Base-by-base conservation (phyloP, 2,329 filamentous ascomycete species). In the Phialophora chinensis region DNA sequence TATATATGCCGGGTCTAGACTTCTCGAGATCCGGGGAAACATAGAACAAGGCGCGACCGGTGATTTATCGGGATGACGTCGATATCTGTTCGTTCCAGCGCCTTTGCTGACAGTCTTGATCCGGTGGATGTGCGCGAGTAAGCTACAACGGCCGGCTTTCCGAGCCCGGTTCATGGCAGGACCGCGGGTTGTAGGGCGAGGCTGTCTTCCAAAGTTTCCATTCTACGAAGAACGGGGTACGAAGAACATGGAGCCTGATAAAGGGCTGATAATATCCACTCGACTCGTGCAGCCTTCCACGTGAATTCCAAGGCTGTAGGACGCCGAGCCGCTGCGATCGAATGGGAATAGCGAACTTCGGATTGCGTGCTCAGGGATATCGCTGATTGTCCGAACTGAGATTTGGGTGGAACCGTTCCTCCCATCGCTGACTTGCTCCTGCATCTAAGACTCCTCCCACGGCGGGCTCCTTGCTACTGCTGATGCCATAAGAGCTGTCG, bases 401-500 rank as follows among this genome's bases (percentile, higher is more conserved):
- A 17, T 17, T 55, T 49, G 35, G 35, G 57, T 55, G 60, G 60
- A 56, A 56, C 60, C 33, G 5, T 44, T 35, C 31, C 12, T 59
- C 29, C 25, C 61, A 60, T 44, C 57, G 25, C 59, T 61, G 29
- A 61, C 47, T 42, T 61, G 59, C 59, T 61, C 47, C 59, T 50
- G 59, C n/a, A 17, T 31, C 27, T 31, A 23, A 38, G 27, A 56
- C 53, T 33, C 27, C 14, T 56, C 27, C n/a, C 53, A 35, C 14
- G 29, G 4, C 29, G 23, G 27, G 53, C 53, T 14, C 31, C 8
- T 35, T 56, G 53, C 61, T 23, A 50, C 42, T 61, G 63, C 66
- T 66, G 63, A 66, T 68, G 66, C 66, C 60, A 68, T 68, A 49
- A 42, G 55, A 63, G 50, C 14, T 47, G 59, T 54, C 49, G 50